phyloP scores from a whole-genome alignment of 306 rosid species.

The Sicyos edulis region DNA sequence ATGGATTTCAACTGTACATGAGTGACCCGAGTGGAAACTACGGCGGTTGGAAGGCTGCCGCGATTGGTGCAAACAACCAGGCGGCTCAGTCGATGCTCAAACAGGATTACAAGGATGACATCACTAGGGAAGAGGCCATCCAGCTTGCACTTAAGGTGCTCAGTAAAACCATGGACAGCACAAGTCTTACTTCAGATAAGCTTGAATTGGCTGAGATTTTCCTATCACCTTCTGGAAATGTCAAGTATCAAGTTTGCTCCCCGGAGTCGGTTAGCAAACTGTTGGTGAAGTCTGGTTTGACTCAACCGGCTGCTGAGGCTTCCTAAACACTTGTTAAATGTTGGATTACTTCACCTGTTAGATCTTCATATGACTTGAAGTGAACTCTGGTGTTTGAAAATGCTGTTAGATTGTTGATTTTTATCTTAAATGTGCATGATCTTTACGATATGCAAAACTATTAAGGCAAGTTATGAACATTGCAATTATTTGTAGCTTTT shows the following conservation, averaged over 20 bases:
- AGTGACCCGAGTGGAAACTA: slow-evolving; percentile 43
- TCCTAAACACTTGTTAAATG: slow-evolving; percentile 16
- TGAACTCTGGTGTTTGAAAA: neutral
- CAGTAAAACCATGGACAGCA: slow-evolving; percentile 46
- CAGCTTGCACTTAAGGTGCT: slow-evolving; percentile 41
- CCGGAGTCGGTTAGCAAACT: slow-evolving; percentile 30
- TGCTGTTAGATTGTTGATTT: slow-evolving; percentile 7
- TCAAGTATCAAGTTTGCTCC: slow-evolving; percentile 39
- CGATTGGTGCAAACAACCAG: slow-evolving; percentile 38
- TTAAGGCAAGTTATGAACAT: neutral
- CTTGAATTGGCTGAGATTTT: slow-evolving; percentile 40
- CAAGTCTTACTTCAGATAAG: slow-evolving; percentile 39
- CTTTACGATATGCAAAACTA: neutral
- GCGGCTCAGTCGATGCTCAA: slow-evolving; percentile 39
- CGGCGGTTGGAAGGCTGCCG: slow-evolving; percentile 39
- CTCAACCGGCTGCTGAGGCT: slow-evolving; percentile 32
- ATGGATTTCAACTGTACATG: slow-evolving; percentile 35
- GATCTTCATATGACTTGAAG: slow-evolving; percentile 7
- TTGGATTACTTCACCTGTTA: neutral
- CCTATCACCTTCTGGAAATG: slow-evolving; percentile 34
- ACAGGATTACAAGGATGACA: slow-evolving; percentile 36
- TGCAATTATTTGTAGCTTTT: neutral
- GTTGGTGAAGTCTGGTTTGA: slow-evolving; percentile 34
- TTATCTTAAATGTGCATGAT: neutral
- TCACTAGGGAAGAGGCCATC: slow-evolving; percentile 37